Conservation (phyloP, 345 rosid genomes). For the Passiflora organensis region DNA sequence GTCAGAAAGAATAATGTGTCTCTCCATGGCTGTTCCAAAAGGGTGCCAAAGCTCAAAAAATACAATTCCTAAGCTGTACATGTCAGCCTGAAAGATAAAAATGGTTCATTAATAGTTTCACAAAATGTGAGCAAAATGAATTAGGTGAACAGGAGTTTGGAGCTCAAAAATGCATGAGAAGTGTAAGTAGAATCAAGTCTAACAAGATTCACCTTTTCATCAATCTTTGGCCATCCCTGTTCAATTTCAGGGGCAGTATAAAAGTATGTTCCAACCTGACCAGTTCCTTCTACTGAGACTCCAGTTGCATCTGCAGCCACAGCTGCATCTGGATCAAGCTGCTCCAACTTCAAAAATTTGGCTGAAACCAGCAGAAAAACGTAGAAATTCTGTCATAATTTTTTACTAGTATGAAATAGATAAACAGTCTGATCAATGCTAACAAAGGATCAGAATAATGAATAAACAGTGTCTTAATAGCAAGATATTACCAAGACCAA, state of each 20-base stretch:
- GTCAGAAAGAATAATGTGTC: conserved; percentile 62
- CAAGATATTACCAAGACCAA: conserved; percentile 75
- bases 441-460: neutral
- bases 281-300: conserved; percentile 78
- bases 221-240: conserved; percentile 97
- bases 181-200: conserved; percentile 11
- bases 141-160: conserved; percentile 2
- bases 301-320: conserved; percentile 56
- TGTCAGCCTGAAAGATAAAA: conserved; percentile 67
- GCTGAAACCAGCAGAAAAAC: conserved; percentile 43
- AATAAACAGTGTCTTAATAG: neutral
- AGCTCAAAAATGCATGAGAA: conserved; percentile 6
- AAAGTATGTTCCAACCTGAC: conserved; percentile 92
- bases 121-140: conserved; percentile 8
- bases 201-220: conserved; percentile 69
- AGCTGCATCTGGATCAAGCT: conserved; percentile 72
- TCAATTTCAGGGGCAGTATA: conserved; percentile 99
- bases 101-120: conserved; percentile 1
- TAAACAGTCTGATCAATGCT: neutral
- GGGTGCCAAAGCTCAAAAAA: conserved; percentile 98
- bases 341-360: conserved; percentile 90
- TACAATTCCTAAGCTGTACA: conserved; percentile 94
- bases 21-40: conserved; percentile 94
- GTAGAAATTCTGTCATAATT: conserved; percentile 1
- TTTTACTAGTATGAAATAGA: neutral